phyloP scores from a whole-genome alignment of 352 stramenopile species.

The Aphanomyces stellatus region DNA sequence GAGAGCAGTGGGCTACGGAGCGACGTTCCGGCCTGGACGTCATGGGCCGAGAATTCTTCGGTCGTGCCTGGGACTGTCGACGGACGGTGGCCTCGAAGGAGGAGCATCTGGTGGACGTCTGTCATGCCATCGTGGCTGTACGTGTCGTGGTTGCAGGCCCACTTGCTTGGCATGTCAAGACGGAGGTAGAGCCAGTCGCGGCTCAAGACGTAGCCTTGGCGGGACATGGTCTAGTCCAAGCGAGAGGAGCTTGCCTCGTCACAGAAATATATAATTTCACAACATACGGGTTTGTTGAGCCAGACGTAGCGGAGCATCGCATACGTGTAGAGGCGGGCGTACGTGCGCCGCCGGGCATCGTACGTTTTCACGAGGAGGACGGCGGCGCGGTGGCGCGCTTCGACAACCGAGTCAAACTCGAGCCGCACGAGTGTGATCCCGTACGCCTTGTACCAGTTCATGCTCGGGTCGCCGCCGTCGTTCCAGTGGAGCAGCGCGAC shows the following conservation, averaged over 20 bases:
- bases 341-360: conserved; percentile 44
- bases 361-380: conserved; percentile 71
- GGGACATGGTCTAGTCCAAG: background rate
- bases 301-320: conserved; percentile 18
- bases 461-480: background rate
- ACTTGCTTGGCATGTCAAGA: background rate
- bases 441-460: conserved; percentile 1
- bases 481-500: background rate
- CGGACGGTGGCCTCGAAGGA: background rate
- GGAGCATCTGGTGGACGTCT: background rate
- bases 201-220: conserved; percentile 1
- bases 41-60: background rate
- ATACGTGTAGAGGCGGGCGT: conserved; percentile 39
- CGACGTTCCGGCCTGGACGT: background rate
- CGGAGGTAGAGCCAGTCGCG: background rate
- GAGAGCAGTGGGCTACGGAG: background rate
- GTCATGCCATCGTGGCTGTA: background rate
- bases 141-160: background rate
- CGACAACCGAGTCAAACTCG: conserved; percentile 59
- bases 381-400: conserved; percentile 54
- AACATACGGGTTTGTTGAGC: conserved; percentile 16
- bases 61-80: background rate
- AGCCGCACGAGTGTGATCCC: conserved; percentile 47
- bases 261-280: background rate
- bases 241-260: background rate